phyloP scores from a whole-genome alignment of 2,329 filamentous ascomycete species.

The Sclerotiophoma versabilis region DNA sequence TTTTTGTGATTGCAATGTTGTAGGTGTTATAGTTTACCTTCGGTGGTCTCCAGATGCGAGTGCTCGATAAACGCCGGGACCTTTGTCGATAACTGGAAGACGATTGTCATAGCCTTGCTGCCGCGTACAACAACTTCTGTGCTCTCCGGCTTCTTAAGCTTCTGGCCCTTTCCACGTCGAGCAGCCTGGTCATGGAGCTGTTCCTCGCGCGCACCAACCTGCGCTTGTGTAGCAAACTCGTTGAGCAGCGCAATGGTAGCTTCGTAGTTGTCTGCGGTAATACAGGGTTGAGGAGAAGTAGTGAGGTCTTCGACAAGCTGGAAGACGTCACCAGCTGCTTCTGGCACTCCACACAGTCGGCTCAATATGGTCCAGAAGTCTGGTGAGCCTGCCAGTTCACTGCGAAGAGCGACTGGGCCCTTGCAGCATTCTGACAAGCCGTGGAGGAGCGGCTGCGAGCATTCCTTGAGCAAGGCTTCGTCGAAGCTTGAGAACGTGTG shows the following conservation, averaged over 20 bases:
- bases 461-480: constrained; percentile 76
- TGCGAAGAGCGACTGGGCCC: constrained; percentile 77
- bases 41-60: constrained; percentile 85
- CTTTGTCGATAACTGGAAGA: constrained; percentile 81
- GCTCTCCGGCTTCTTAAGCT: constrained; percentile 64
- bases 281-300: constrained; percentile 75
- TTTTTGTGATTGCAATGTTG: not conserved
- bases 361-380: constrained; percentile 96
- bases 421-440: constrained; percentile 83
- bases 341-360: constrained; percentile 71
- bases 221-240: constrained; percentile 85
- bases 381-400: constrained; percentile 93
- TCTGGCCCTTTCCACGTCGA: constrained; percentile 60
- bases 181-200: constrained; percentile 67
- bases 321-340: constrained; percentile 81
- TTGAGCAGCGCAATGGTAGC: constrained; percentile 83
- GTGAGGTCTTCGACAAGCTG: constrained; percentile 81
- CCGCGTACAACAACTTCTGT: constrained; percentile 78
- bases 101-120: constrained; percentile 78
- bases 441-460: constrained; percentile 76
- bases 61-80: constrained; percentile 89
- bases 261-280: constrained; percentile 96
- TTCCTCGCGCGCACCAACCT: constrained; percentile 73
- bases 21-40: constrained; percentile 63
- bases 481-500: constrained; percentile 91